Evolutionary conservation across 441 rosid species (phyloP), one percentile per base, ranked within the genome.

Genomic region (Breynia disticha): DNA sequence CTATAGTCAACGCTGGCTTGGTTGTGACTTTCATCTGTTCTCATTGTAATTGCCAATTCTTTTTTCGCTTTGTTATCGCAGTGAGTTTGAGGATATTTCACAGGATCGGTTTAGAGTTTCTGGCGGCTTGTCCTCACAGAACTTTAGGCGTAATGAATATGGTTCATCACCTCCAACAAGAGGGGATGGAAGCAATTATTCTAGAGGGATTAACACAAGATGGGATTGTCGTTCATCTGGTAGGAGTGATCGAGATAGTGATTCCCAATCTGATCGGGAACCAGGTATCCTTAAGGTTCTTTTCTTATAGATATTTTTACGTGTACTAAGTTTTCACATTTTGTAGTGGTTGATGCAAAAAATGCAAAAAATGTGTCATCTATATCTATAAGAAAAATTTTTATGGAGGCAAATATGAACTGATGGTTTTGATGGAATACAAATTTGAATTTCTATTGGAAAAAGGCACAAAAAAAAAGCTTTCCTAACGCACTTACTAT

Each of bases 141-240:
- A 71, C 66, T 82, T 62, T 53, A 80, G 87, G 66, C 81, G 80
- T 37, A 79, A 76, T 54, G 99, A 94, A 54, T 82, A 82, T 76
- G 76, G 94, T 52, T 90, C 97, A 37, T 90, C 99, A 22, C 97
- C 94, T 32, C 95, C 97, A 48, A 79, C 75, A 53, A 78, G 87
- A 73, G 97, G 90, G 66, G 97, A 90, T 57, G 48, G 64, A 2
- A 74, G 83, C 53, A 69, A 67, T 57, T 74, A 70, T 63, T 74
- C 81, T 37, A 71, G 84, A 61, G 86, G 80, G 48, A 42, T 50
- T 45, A 82, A 77, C 67, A 97, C 96, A 66, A 81, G 83, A 67
- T 90, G 99, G 96, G 99, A 94, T 57, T 74, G 79, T 63, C 86
- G 84, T 57, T 76, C 95, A 46, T 78, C 82, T 54, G 95, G 87